Conservation (phyloP, 2,329 filamentous ascomycete species). For the Pseudopyrenochaeta lycopersici region DNA sequence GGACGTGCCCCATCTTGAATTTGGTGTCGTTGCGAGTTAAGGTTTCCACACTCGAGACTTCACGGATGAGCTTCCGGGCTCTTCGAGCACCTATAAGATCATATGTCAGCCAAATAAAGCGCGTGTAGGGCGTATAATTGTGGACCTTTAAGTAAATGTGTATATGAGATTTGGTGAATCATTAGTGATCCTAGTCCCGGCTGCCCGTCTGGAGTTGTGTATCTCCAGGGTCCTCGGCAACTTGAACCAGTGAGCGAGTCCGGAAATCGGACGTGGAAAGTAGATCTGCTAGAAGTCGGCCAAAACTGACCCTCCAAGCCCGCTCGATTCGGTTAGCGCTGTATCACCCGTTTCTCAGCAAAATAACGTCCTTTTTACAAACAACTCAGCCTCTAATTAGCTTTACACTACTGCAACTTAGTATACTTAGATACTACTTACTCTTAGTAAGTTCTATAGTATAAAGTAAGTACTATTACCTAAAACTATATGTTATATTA, state of each 20-base stretch:
- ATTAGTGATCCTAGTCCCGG: background rate
- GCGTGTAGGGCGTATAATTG: background rate
- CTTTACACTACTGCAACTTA: background rate
- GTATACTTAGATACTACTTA: background rate
- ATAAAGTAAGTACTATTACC: too few species aligned
- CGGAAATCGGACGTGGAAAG: background rate
- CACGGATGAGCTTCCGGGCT: too few species aligned
- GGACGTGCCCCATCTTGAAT: conserved; percentile 12
- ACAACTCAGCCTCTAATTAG: background rate
- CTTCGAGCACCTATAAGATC: background rate
- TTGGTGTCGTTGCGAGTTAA: background rate
- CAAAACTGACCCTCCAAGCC: background rate
- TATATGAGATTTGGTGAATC: background rate
- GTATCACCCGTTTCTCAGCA: background rate
- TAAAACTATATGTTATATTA: too few species aligned
- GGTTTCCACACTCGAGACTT: too few species aligned
- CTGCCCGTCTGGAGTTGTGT: background rate
- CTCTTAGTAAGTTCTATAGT: background rate
- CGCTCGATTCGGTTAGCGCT: background rate
- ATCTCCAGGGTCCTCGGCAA: background rate
- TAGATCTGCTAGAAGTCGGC: background rate
- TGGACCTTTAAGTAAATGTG: background rate
- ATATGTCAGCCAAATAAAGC: background rate
- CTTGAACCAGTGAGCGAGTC: background rate
- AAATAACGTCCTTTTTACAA: background rate